Conservation (phyloP, 306 rosid genomes). For the Quercus parvula region DNA sequence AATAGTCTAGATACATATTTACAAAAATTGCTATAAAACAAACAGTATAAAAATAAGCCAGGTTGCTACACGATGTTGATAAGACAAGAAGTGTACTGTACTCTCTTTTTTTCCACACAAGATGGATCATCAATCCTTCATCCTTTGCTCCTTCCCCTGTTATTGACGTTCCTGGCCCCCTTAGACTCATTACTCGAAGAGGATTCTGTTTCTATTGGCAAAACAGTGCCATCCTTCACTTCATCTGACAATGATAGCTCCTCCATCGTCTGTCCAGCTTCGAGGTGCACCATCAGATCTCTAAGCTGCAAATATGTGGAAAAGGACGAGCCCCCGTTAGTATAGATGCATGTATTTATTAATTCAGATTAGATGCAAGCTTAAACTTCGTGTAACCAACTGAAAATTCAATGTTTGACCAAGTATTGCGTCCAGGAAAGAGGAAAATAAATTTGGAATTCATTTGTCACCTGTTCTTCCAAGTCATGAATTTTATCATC, state of each 20-base stretch:
- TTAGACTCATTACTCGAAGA: slow-evolving; percentile 27
- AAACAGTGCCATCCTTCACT: slow-evolving; percentile 25
- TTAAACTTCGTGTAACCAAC: background rate
- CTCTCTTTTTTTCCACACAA: background rate
- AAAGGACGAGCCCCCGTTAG: slow-evolving; percentile 15
- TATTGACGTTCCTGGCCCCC: slow-evolving; percentile 18
- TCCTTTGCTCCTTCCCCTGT: slow-evolving; percentile 16
- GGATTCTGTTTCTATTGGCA: slow-evolving; percentile 28
- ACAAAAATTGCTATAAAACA: background rate
- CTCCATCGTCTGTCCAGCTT: slow-evolving; percentile 42
- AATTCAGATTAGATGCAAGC: background rate
- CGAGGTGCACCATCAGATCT: slow-evolving; percentile 66
- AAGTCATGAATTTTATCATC: slow-evolving; percentile 45
- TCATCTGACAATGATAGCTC: slow-evolving; percentile 34
- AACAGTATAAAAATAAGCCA: background rate
- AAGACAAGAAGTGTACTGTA: too few relatives aligned
- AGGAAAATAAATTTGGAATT: background rate
- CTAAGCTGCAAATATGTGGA: slow-evolving; percentile 49
- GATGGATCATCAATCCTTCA: background rate
- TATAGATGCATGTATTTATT: background rate
- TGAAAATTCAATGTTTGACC: background rate
- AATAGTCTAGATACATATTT: background rate
- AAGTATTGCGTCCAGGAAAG: background rate
- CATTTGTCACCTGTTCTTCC: slow-evolving; percentile 66
- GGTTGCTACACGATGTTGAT: too few relatives aligned